Percentiles rank a stretch among this genome's conserved stretches.
phyloP scores from a whole-genome alignment of 1,139 yeast species.

The Trichomonascaceae sp. region DNA sequence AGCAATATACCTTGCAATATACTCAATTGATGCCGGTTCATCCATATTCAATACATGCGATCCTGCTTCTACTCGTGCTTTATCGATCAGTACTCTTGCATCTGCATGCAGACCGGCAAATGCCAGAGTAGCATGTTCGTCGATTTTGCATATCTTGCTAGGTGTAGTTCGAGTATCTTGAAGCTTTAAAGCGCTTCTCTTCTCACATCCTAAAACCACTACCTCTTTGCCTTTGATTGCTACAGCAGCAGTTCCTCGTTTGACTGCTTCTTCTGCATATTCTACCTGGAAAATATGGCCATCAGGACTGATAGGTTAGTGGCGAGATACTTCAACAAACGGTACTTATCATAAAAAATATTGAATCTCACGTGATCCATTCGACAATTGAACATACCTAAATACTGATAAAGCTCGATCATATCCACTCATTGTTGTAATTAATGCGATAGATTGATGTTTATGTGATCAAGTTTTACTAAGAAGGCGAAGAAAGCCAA shows the following conservation, averaged over 20 bases:
- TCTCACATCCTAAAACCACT: slow-evolving; percentile 94
- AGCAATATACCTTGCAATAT: slow-evolving; percentile 88
- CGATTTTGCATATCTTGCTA: slow-evolving; percentile 85
- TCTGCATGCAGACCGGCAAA: slow-evolving; percentile 99
- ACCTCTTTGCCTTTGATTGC: slow-evolving; percentile 88
- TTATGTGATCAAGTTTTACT: neutral
- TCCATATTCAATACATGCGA: slow-evolving; percentile 91
- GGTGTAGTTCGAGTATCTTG: slow-evolving; percentile 98
- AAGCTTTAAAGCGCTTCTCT: slow-evolving; percentile 87
- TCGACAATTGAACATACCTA: slow-evolving; percentile 55
- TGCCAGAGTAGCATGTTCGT: slow-evolving; percentile 83
- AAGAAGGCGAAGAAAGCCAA: neutral
- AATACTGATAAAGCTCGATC: slow-evolving; percentile 97
- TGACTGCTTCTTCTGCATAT: slow-evolving; percentile 96
- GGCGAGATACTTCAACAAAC: slow-evolving; percentile 16
- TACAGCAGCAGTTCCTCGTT: slow-evolving; percentile 96
- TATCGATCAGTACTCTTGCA: slow-evolving; percentile 89
- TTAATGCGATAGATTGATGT: neutral
- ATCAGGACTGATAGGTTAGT: slow-evolving; percentile 60
- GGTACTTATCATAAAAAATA: no score
- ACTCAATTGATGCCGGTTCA: slow-evolving; percentile 89
- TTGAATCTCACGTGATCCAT: neutral
- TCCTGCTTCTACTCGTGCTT: slow-evolving; percentile 95
- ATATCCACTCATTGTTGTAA: slow-evolving; percentile 84
- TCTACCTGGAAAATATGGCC: slow-evolving; percentile 99